Evolutionary conservation across 192 early-diverging fungal species (phyloP), one percentile per base, ranked within the genome.

Genomic region (Fimicolochytrium jonesii): DNA sequence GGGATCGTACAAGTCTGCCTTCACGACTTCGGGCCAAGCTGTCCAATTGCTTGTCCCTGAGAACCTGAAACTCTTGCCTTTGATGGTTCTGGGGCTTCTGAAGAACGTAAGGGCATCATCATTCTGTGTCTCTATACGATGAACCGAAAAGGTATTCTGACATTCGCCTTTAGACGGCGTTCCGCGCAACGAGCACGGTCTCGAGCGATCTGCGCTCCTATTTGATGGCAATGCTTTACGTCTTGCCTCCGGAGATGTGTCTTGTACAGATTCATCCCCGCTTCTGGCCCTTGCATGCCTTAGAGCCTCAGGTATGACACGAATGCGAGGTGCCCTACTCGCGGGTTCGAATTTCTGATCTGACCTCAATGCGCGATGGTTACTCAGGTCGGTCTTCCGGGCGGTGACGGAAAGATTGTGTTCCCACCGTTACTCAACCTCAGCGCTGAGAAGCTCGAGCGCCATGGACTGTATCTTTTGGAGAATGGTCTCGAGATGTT

Each of bases 21-120:
- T 92, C 43, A 88, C 87, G 2, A 82, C 81, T 4, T 79, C 83
- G 0, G 88, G 90, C 3, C 86, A 92, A 5, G 80, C 89, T 0
- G 84, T 82, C 44, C 91, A 95, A 64, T 69, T 98, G 22, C 78
- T 92, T 69, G 74, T 88, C 26, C 87, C 90, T 17, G 89, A 91
- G 25, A 91, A 93, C 59, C 70, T 98, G 56, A 88, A 90, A 66
- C 69, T 95, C 31, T 68, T 97, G 36, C 95, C 95, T 11, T 64
- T 93, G 9, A 71, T 97, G 43, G 83, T 85, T 2, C 71, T 97
- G 48, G 90, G 87, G 20, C 72, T 89, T 23, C 67, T 97, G 41
- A 97, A 97, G 66, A 88, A 94, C 69, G 88, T 90, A 80, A 68
- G 76, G n/a, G n/a, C n/a, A n/a, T n/a, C n/a, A n/a, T n/a, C n/a